These are phyloP conservation scores for Penicillium bovifimosum DNA, from an alignment of 495 filamentous ascomycete species.

Conservation along the genomic window DNA sequence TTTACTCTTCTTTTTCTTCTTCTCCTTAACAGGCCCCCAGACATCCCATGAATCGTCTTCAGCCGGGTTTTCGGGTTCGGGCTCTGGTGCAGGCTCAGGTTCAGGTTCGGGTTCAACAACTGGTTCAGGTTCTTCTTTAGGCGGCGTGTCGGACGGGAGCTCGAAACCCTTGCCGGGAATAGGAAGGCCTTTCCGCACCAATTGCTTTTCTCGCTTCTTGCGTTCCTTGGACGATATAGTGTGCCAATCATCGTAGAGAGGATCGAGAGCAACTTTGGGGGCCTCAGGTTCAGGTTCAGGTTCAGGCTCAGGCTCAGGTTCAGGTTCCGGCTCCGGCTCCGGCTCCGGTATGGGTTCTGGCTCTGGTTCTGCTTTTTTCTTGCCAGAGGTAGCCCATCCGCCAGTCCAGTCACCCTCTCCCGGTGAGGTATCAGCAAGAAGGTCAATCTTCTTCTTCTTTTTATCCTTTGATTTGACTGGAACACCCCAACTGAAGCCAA, in stretches of 20 bases:
- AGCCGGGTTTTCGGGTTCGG: constrained; percentile 20
- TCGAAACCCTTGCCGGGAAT: constrained; percentile 35
- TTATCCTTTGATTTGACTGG: constrained; percentile 34
- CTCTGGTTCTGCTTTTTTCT: constrained; percentile 25
- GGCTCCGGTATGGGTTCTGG: constrained; percentile 20
- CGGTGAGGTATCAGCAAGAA: constrained; percentile 21
- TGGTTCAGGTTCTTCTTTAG: constrained; percentile 10
- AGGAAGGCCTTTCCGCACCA: constrained; percentile 33
- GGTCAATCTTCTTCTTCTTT: constrained; percentile 37
- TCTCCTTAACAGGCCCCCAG: constrained; percentile 35
- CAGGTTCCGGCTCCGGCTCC: constrained; percentile 25
- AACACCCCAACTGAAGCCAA: constrained; percentile 31
- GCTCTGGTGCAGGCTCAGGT: constrained; percentile 14
- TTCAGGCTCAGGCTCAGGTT: constrained; percentile 25
- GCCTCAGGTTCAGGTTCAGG: constrained; percentile 27
- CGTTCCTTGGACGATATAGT: constrained; percentile 34
- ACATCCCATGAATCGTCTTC: constrained; percentile 33
- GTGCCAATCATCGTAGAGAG: constrained; percentile 35
- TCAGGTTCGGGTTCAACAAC: constrained; percentile 12
- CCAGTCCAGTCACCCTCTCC: constrained; percentile 27
- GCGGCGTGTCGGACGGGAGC: constrained; percentile 21
- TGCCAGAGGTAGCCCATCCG: constrained; percentile 25
- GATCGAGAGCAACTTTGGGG: constrained; percentile 27
- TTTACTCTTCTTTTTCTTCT: constrained; percentile 40
- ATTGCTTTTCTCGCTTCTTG: constrained; percentile 36